phyloP scores from a whole-genome alignment of 2,329 filamentous ascomycete genomes.

The Dactylonectria estremocensis region DNA sequence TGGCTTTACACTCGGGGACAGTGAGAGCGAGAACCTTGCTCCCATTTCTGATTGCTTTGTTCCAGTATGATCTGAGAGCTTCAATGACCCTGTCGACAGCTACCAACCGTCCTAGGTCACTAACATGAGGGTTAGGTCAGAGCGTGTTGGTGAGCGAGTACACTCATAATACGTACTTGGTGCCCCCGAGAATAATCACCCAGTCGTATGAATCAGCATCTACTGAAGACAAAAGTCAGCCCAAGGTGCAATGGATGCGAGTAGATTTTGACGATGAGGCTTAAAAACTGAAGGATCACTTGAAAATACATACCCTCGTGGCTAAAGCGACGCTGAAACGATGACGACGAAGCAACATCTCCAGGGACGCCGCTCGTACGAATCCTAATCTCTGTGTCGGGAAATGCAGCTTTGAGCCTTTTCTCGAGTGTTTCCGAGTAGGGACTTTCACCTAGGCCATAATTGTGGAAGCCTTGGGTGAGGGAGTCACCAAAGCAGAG shows the following conservation, averaged over 20 bases:
- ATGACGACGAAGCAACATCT: not conserved
- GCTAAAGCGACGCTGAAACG: not conserved
- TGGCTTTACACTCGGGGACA: slow-evolving; percentile 7
- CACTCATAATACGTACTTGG: too few species aligned
- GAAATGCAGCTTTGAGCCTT: not conserved
- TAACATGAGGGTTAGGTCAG: not conserved
- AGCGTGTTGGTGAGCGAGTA: too few species aligned
- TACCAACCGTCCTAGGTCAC: too few species aligned
- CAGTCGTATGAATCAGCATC: too few species aligned
- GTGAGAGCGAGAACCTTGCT: slow-evolving; percentile 10
- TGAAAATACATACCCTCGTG: not conserved
- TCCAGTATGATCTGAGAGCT: not conserved
- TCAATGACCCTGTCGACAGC: not conserved
- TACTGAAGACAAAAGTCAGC: too few species aligned
- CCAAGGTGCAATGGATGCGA: too few species aligned
- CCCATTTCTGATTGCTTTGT: not conserved
- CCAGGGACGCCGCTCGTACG: not conserved
- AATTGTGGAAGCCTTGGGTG: slow-evolving; percentile 6
- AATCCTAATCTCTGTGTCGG: slow-evolving; percentile 1
- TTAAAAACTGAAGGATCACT: too few species aligned
- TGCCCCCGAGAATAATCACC: too few species aligned
- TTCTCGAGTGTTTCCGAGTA: slow-evolving; percentile 1
- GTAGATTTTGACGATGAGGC: not conserved
- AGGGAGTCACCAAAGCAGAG: slow-evolving; percentile 9
- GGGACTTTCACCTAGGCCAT: slow-evolving; percentile 5